Evolutionary conservation across 306 rosid genomes (phyloP).

Genomic region (Cucurbita moschata): DNA sequence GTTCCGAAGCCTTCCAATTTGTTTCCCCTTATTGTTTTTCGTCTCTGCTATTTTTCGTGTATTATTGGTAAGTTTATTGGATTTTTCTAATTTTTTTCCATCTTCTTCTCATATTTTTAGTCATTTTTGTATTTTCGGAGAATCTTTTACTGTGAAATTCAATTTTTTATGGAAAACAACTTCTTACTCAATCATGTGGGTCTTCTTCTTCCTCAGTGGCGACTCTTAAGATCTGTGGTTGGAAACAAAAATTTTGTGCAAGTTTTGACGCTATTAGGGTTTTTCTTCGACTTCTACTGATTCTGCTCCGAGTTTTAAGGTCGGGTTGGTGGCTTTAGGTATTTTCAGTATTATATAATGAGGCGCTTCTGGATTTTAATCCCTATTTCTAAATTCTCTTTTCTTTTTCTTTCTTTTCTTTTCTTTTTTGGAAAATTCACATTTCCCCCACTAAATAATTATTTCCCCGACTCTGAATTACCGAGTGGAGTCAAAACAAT

Average conservation of each 20-base stretch:
- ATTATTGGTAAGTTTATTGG: slow-evolving; percentile 16
- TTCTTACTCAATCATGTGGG: neutral
- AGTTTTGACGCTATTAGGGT: slow-evolving; percentile 9
- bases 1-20: slow-evolving; percentile 6
- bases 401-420: neutral
- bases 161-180: neutral
- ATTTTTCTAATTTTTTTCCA: neutral
- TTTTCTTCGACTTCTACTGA: neutral
- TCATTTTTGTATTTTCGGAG: neutral
- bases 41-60: slow-evolving; percentile 6
- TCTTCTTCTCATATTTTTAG: neutral
- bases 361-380: neutral
- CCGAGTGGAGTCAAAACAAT: slow-evolving; percentile 1
- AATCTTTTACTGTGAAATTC: slow-evolving; percentile 6
- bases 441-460: neutral
- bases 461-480: neutral
- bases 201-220: neutral
- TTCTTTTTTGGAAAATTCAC: neutral
- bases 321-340: neutral
- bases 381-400: neutral
- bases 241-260: neutral
- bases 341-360: neutral
- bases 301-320: neutral
- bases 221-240: neutral
- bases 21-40: neutral